Evolutionary conservation across 2,329 filamentous ascomycete genomes (phyloP), one percentile per base, ranked within the genome.

Genomic region (Fusarium kyushuense): DNA sequence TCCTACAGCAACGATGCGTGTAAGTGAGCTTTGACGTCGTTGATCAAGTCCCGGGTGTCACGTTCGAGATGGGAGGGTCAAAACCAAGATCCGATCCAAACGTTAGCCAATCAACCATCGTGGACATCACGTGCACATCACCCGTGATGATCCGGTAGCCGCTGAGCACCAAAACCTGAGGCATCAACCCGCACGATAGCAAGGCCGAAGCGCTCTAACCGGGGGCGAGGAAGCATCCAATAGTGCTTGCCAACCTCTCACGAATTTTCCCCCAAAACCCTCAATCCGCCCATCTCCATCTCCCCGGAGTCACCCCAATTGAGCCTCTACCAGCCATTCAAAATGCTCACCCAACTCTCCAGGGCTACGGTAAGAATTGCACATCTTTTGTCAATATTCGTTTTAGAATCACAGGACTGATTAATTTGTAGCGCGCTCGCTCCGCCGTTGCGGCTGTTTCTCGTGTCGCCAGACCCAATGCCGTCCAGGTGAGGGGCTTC

Each of bases 311-410:
- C 61, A 63, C 62, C 71, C 74, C 80, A 80, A 83, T 84, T 82
- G 83, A 84, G 80, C 83, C 82, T 79, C 79, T 72, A 78, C 78
- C 75, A 73, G 70, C 71, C 76, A 77, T 80, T 70, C 81, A 87
- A 81, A 75, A 88, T 88, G 86, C 81, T 88, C 80, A 79, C 78
- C 75, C 84, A 85, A 79, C 77, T 87, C 66, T 82, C 83, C 76
- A 81, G 86, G 81, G 81, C 80, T 78, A 83, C 86, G 79, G 87
- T 89, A 83, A 74, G 85, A 82, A 54, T 35, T 35, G 27, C 19
- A 25, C 3, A 3, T 41, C 9, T 7, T 16, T 16, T 29, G 25
- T n/a, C 2, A 12, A 36, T 19, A 16, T 42, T 41, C 21, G 11
- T 30, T 25, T 4, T 14, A 42, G 48, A 14, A 12, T 12, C 27